phyloP scores from a whole-genome alignment of 202 grass and related monocot genomes.

The Zoysia matrella region DNA sequence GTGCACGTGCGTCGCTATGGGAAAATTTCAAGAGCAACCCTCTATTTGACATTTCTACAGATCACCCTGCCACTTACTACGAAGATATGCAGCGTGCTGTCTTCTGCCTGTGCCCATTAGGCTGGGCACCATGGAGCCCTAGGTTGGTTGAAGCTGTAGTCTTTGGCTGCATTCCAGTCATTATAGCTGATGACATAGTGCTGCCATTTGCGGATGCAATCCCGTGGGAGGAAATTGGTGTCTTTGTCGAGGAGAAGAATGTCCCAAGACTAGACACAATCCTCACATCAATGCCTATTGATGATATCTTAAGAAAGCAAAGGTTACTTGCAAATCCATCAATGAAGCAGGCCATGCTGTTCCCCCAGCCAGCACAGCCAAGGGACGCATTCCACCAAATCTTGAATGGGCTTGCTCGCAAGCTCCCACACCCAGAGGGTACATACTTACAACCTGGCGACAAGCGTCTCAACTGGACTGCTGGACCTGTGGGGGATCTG shows the following conservation, averaged over 20 bases:
- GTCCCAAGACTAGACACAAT: conserved; percentile 92
- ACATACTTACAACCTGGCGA: conserved; percentile 66
- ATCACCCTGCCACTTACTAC: conserved; percentile 60
- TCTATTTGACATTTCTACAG: conserved; percentile 89
- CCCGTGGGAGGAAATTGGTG: conserved; percentile 97
- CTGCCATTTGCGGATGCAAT: conserved; percentile 97
- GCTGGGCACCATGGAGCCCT: no score
- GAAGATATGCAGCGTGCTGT: no score
- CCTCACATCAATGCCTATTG: conserved; percentile 91
- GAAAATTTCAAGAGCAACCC: conserved; percentile 99
- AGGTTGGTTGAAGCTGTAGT: no score
- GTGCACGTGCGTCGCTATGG: conserved; percentile 89
- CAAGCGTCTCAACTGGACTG: conserved; percentile 84
- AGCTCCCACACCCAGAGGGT: conserved; percentile 79
- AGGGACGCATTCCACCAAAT: conserved; percentile 98
- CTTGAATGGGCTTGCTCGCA: conserved; percentile 90
- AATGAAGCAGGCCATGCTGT: conserved; percentile 99
- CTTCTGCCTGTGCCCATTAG: no score
- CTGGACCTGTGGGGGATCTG: conserved; percentile 82
- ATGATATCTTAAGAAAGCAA: conserved; percentile 92
- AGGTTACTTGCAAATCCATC: conserved; percentile 95
- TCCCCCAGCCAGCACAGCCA: conserved; percentile 86
- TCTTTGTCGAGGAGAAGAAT: conserved; percentile 92
- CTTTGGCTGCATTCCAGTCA: conserved; percentile 80
- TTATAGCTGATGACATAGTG: conserved; percentile 96